A percentile compares a stretch with the other conserved stretches of the same genome.
Conservation (phyloP, 371 early-diverging fungal species). For the Thermomucor indicae-seudaticae region DNA sequence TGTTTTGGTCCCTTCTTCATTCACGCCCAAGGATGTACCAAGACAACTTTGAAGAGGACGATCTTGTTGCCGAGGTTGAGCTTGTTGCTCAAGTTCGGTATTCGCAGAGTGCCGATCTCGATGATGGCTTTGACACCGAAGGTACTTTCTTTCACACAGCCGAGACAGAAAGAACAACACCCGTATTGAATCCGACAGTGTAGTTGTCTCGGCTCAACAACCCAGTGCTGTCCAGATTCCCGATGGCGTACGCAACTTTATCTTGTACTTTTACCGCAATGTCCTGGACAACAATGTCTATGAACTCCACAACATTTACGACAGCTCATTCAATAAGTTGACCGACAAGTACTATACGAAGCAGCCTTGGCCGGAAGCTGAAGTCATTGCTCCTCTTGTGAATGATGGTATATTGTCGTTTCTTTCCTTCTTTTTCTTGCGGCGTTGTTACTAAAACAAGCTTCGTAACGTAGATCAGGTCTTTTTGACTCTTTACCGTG, state of each 20-base stretch:
- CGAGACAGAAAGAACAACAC: neutral
- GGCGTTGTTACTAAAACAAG: no score
- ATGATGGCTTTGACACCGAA: conserved; percentile 46
- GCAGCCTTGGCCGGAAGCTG: conserved; percentile 89
- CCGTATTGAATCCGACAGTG: neutral
- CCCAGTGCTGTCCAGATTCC: conserved; percentile 64
- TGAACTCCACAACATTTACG: conserved; percentile 87
- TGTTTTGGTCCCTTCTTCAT: neutral
- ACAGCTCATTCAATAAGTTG: conserved; percentile 86
- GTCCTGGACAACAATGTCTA: conserved; percentile 75
- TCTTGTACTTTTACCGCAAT: conserved; percentile 77
- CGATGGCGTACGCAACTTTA: conserved; percentile 80
- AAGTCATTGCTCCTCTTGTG: conserved; percentile 77
- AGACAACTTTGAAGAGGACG: conserved; percentile 74
- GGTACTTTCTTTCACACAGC: conserved; percentile 15
- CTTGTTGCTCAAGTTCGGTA: conserved; percentile 58
- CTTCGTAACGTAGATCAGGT: conserved; percentile 60
- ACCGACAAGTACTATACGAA: conserved; percentile 91
- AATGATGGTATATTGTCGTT: conserved; percentile 64
- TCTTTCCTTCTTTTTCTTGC: no score
- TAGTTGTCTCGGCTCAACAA: conserved; percentile 28
- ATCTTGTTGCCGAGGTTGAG: conserved; percentile 82
- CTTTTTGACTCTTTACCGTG: conserved; percentile 91
- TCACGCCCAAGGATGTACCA: conserved; percentile 50
- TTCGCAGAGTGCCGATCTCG: conserved; percentile 47